Evolutionary conservation across 2,329 filamentous ascomycete species (phyloP).

Genomic region (Aspergillus intermedius): DNA sequence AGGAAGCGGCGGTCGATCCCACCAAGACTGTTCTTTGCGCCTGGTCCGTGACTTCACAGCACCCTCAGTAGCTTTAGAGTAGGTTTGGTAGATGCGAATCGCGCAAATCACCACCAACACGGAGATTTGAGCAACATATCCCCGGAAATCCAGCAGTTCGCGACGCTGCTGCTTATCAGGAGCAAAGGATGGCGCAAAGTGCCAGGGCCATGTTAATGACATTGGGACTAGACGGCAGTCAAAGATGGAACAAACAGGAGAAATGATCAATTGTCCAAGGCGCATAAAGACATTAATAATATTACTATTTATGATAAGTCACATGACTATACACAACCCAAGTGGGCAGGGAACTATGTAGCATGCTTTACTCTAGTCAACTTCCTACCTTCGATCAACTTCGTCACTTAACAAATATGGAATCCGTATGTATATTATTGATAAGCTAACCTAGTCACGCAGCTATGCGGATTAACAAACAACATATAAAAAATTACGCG

Average conservation of each 20-base stretch:
- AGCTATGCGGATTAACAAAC: conserved; percentile 3
- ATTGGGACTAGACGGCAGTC: conserved; percentile 6
- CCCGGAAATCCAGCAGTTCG: conserved; percentile 49
- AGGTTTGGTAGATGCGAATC: conserved; percentile 26
- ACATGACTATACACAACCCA: background rate
- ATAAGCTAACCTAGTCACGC: background rate
- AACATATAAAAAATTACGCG: conserved; percentile 4
- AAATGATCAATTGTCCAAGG: background rate
- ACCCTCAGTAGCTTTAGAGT: conserved; percentile 2
- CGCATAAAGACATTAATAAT: background rate
- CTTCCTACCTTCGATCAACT: too few relatives aligned
- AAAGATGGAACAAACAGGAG: background rate
- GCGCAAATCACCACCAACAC: conserved; percentile 41
- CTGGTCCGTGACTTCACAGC: background rate
- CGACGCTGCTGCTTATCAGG: conserved; percentile 47
- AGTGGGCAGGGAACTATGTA: too few relatives aligned
- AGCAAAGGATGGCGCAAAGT: conserved; percentile 46
- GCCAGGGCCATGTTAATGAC: conserved; percentile 40
- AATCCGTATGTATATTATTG: background rate
- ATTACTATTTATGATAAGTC: background rate
- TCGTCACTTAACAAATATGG: too few relatives aligned
- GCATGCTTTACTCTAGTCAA: too few relatives aligned
- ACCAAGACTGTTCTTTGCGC: conserved; percentile 31
- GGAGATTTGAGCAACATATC: conserved; percentile 51
- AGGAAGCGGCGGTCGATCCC: conserved; percentile 37